Percentiles rank a stretch among this genome's conserved stretches.
Conservation (phyloP, 305 asterid genomes). For the Fraxinus nigra region DNA sequence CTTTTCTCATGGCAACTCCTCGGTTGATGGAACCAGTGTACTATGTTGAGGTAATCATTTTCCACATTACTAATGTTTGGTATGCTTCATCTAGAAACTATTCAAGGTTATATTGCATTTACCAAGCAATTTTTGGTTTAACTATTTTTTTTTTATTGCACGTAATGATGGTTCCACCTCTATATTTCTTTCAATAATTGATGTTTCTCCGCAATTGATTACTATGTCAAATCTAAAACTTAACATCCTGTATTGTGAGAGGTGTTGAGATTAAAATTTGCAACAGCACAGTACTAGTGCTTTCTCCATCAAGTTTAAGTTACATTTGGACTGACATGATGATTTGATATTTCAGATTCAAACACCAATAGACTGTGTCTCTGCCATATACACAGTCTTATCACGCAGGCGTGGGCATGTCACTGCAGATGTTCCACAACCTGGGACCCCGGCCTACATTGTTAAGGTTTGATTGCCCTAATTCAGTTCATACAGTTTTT, state of each 20-base stretch:
- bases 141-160: not conserved
- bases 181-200: not conserved
- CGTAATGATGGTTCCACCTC: not conserved
- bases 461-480: conserved; percentile 62
- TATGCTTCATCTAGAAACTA: not conserved
- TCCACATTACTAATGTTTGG: not conserved
- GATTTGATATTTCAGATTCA: conserved; percentile 61
- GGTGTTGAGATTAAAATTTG: not conserved
- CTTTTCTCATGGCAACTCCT: conserved; percentile 96
- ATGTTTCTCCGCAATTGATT: not conserved
- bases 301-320: conserved; percentile 13
- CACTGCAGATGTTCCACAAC: conserved; percentile 94
- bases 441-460: conserved; percentile 95
- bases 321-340: conserved; percentile 21
- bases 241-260: not conserved
- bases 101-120: not conserved
- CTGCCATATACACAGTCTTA: conserved; percentile 87
- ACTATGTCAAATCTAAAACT: not conserved
- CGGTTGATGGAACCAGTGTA: conserved; percentile 97
- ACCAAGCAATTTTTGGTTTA: not conserved
- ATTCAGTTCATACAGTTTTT: not conserved
- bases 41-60: conserved; percentile 68
- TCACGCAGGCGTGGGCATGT: conserved; percentile 98
- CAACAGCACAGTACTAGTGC: not conserved
- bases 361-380: conserved; percentile 95